These are phyloP conservation scores for Artemisia tridentata DNA, from an alignment of 129 eudicot genomes.

Conservation along the genomic window DNA sequence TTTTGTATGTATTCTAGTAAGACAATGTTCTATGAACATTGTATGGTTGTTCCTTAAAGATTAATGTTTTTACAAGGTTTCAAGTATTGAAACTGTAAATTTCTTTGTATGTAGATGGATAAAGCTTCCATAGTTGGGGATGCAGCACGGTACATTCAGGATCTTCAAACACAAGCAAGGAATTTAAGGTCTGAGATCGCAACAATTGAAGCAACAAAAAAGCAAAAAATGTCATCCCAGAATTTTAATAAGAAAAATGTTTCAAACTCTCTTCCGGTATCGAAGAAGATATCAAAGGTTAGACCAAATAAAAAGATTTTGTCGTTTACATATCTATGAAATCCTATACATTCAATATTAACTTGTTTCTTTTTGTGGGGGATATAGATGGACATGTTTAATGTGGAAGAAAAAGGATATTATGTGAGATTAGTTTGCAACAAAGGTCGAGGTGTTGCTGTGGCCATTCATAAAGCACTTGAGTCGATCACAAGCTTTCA, in stretches of 20 bases:
- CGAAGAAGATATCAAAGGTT: slow-evolving; percentile 52
- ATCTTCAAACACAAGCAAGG: slow-evolving; percentile 54
- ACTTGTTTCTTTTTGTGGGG: neutral
- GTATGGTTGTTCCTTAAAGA: no score
- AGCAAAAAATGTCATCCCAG: slow-evolving; percentile 8
- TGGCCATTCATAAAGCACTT: slow-evolving; percentile 45
- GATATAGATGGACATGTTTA: slow-evolving; percentile 52
- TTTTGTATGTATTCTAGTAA: no score
- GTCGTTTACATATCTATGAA: neutral
- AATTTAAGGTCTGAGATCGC: slow-evolving; percentile 50
- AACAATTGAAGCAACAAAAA: slow-evolving; percentile 41
- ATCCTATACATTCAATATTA: neutral
- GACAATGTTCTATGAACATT: no score
- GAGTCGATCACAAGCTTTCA: slow-evolving; percentile 49
- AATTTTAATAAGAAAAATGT: slow-evolving; percentile 19
- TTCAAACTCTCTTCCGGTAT: slow-evolving; percentile 1
- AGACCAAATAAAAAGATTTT: neutral
- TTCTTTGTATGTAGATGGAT: slow-evolving; percentile 48
- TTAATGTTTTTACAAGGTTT: neutral
- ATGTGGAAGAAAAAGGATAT: slow-evolving; percentile 58
- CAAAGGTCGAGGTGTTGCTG: slow-evolving; percentile 59
- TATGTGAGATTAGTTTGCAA: slow-evolving; percentile 46
- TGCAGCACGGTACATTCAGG: slow-evolving; percentile 59
- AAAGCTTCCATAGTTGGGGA: slow-evolving; percentile 77
- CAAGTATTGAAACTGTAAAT: neutral